Evolutionary conservation across 2,329 filamentous ascomycete genomes (phyloP), one percentile per base, ranked within the genome.

Genomic region (Cladophialophora psammophila): DNA sequence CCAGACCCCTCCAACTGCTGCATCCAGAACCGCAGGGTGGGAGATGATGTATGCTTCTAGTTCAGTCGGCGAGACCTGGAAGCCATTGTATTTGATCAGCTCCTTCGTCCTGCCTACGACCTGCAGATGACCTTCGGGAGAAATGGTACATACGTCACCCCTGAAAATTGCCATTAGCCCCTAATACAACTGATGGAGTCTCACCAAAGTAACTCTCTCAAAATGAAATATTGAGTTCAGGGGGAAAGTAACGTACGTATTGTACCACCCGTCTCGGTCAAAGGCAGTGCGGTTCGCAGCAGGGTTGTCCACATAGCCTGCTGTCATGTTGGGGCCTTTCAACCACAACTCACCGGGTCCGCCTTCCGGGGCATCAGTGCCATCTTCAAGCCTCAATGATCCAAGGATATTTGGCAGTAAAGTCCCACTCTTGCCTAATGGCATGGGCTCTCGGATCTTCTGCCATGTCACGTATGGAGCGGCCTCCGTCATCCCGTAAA

Each of bases 401-500:
- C 90, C 91, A 69, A 89, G 87, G 81, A 93, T 89, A 74, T 94
- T 95, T 0, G 93, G 90, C 31, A 94, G 77, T 35, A 97, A 81
- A 48, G 85, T 87, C 10, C 94, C 94, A 0, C 94, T 91, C 0
- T 90, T 90, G 20, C 93, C 94, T 72, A 93, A 89, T 58, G 86
- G 87, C 59, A 85, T 88, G 69, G 72, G 92, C 88, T 42, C 88
- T 86, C 82, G 91, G 89, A 10, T 84, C 78, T 93, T 91, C 10
- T 87, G 87, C 72, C 92, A 89, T 0, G 92, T 91, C 0, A 88
- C 90, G 0, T 32, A 91, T 93, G 94, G 93, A 34, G 89, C 90
- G n/a, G 92, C 95, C 80, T 97, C 94, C 3, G 89, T 93, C 9
- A 97, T 84, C 0, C 94, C 94, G 75, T 96, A 93, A 87, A 26